Conservation (phyloP, 352 stramenopile genomes). For the Thalassiosira sp. region DNA sequence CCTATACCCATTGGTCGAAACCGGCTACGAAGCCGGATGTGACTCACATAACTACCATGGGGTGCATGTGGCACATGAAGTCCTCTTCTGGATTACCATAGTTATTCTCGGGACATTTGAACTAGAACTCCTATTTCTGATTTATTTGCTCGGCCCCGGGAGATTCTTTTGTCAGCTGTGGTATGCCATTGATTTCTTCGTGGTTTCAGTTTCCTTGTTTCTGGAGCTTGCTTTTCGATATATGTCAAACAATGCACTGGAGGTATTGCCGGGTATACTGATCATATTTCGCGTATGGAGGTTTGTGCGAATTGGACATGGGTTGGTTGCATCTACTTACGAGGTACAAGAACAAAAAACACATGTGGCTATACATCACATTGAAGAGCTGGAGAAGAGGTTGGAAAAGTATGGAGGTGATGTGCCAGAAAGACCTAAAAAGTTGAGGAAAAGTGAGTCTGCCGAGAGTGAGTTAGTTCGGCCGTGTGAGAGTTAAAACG, state of each 20-base stretch:
- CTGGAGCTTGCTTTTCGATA: constrained; percentile 63
- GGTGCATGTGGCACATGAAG: no score
- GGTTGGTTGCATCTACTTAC: constrained; percentile 57
- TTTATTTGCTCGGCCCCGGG: constrained; percentile 52
- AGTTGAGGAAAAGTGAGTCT: no score
- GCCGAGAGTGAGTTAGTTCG: no score
- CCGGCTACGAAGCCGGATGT: no score
- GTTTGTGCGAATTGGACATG: constrained; percentile 79
- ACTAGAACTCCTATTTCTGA: constrained; percentile 59
- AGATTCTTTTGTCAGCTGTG: constrained; percentile 68
- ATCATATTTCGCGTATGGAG: constrained; percentile 73
- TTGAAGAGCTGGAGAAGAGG: constrained; percentile 27
- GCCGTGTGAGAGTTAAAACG: no score
- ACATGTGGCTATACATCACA: constrained; percentile 10
- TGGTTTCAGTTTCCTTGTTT: constrained; percentile 62
- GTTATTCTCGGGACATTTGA: constrained; percentile 67
- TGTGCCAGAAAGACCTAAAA: constrained; percentile 11
- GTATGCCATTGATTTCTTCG: constrained; percentile 69
- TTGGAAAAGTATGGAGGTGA: constrained; percentile 41
- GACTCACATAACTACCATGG: no score
- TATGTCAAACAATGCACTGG: constrained; percentile 34
- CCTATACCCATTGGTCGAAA: no score
- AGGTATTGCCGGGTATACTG: constrained; percentile 48
- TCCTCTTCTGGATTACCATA: no score
- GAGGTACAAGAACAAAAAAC: constrained; percentile 46